Evolutionary conservation across 768 basidiomycete species (phyloP).

Genomic region (Tubosaeta brunneosetosa): DNA sequence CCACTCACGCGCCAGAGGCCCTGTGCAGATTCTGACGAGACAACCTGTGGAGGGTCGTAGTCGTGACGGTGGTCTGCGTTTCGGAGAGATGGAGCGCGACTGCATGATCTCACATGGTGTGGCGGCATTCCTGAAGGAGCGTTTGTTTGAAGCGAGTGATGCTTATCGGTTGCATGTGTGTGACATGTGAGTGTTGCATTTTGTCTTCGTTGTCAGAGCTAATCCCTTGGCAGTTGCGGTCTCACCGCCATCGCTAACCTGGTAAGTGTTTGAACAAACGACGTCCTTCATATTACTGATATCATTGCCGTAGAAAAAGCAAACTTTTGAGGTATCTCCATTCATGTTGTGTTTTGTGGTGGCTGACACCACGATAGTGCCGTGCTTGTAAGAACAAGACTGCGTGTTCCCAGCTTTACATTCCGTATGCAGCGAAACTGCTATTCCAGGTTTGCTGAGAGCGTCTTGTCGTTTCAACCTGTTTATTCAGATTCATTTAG

Average conservation of each 20-base stretch:
- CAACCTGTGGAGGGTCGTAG: conserved; percentile 99
- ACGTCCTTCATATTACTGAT: conserved; percentile 11
- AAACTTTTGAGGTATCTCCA: conserved; percentile 78
- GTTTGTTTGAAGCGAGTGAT: conserved; percentile 89
- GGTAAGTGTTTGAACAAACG: conserved; percentile 39
- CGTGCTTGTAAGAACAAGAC: conserved; percentile 98
- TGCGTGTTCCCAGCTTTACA: conserved; percentile 83
- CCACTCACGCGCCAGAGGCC: conserved; percentile 94
- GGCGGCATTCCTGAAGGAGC: conserved; percentile 95
- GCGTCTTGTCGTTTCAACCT: not conserved
- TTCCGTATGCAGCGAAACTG: conserved; percentile 95
- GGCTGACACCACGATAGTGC: conserved; percentile 44
- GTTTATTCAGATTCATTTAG: conserved; percentile 31
- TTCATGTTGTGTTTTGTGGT: not conserved
- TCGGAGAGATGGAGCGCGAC: conserved; percentile 99
- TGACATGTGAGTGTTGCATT: conserved; percentile 68
- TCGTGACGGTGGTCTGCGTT: conserved; percentile 97
- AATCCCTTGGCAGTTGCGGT: conserved; percentile 63
- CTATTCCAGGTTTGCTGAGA: conserved; percentile 75
- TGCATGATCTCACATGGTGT: conserved; percentile 99
- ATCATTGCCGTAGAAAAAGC: conserved; percentile 68
- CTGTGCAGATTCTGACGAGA: conserved; percentile 94
- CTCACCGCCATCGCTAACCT: conserved; percentile 96
- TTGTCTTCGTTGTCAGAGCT: not conserved
- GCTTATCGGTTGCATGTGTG: conserved; percentile 94